A percentile compares a stretch with the other conserved stretches of the same genome.
Conservation (phyloP, 345 rosid genomes). For the Nephelium lappaceum region DNA sequence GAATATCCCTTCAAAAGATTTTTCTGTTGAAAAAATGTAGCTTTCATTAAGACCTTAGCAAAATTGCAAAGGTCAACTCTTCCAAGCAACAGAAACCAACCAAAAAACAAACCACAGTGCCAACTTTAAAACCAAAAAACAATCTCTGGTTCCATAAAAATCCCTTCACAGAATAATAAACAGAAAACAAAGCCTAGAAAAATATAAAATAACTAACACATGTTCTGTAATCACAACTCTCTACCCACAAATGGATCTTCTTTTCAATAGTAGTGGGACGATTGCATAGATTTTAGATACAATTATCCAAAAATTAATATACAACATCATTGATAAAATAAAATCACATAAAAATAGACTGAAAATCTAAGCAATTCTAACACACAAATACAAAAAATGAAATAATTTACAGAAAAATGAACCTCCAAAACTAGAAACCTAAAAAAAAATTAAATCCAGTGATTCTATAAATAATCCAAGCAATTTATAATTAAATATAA, state of each 20-base stretch:
- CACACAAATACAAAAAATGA: neutral
- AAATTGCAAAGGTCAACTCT: conserved; percentile 21
- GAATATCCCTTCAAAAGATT: neutral
- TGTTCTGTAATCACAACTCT: neutral
- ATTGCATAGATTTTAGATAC: neutral
- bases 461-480: neutral
- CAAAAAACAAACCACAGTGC: neutral
- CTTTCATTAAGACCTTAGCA: neutral
- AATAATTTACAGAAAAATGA: neutral
- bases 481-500: neutral
- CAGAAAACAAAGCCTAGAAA: neutral
- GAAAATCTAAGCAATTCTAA: neutral
- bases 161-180: conserved; percentile 3
- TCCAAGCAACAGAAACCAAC: conserved; percentile 5
- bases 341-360: neutral
- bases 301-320: neutral
- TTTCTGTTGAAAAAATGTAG: neutral
- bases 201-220: neutral
- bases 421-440: neutral
- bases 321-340: neutral
- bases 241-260: neutral
- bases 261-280: neutral
- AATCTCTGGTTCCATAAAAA: neutral
- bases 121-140: neutral
- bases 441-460: neutral